Percentiles rank a stretch among this genome's conserved stretches.
phyloP scores from a whole-genome alignment of 768 basidiomycete species.

The Chalciporus pseudorubinellus region DNA sequence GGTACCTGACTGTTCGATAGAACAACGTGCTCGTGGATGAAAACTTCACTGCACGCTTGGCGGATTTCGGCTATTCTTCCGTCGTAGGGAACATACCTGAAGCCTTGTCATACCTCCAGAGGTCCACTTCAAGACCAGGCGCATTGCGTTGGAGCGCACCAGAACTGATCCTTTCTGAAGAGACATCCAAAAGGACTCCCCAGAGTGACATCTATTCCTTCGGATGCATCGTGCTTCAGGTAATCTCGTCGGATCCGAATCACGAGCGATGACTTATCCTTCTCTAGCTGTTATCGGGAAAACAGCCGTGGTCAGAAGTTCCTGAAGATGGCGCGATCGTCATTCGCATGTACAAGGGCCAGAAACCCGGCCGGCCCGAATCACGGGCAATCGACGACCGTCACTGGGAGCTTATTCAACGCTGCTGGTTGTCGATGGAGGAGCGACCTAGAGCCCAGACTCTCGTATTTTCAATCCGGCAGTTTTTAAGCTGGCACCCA shows the following conservation, averaged over 20 bases:
- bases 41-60: constrained; percentile 34
- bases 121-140: constrained; percentile 30
- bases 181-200: neutral
- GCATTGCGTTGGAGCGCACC: constrained; percentile 46
- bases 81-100: neutral
- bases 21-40: constrained; percentile 14
- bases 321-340: neutral
- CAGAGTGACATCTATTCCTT: constrained; percentile 16
- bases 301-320: constrained; percentile 1
- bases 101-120: neutral
- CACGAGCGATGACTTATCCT: neutral
- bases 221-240: constrained; percentile 29
- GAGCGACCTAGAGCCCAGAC: no score
- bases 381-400: neutral
- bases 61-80: constrained; percentile 42
- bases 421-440: neutral
- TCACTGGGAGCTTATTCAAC: neutral
- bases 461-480: no score
- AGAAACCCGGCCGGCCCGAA: neutral
- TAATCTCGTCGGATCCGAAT: neutral
- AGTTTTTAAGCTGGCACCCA: no score
- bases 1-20: neutral
- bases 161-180: constrained; percentile 25
- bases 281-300: neutral
- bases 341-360: constrained; percentile 4